A percentile compares a stretch with the other conserved stretches of the same genome.
Conservation (phyloP, 176 grass and related monocot genomes). For the Avena atlantica region DNA sequence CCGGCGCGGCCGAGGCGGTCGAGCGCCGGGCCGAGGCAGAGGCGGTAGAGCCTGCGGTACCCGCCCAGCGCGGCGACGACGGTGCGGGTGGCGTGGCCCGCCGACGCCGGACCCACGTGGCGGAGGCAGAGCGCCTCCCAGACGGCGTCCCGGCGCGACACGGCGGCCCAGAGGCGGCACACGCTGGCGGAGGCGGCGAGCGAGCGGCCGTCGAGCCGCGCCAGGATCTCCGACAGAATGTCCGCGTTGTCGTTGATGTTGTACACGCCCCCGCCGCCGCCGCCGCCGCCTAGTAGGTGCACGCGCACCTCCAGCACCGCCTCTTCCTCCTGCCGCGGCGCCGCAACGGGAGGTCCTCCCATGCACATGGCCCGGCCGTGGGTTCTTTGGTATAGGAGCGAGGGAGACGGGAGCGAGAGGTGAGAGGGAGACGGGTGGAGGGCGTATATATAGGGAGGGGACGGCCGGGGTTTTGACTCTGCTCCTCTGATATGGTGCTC, state of each 20-base stretch:
- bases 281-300: constrained; percentile 40
- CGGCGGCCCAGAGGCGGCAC: constrained; percentile 76
- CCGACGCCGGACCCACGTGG: constrained; percentile 46
- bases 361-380: constrained; percentile 1
- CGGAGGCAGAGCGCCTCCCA: constrained; percentile 92
- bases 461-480: constrained; percentile 48
- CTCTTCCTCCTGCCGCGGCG: not conserved
- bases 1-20: constrained; percentile 55
- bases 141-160: constrained; percentile 66
- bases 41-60: constrained; percentile 86
- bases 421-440: constrained; percentile 21
- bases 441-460: constrained; percentile 56
- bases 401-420: constrained; percentile 4
- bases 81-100: constrained; percentile 45
- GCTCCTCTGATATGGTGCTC: not conserved
- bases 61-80: constrained; percentile 94
- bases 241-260: constrained; percentile 94
- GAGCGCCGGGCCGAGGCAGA: constrained; percentile 91
- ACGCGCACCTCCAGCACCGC: constrained; percentile 44
- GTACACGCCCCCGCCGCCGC: constrained; percentile 31
- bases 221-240: constrained; percentile 81
- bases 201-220: constrained; percentile 78
- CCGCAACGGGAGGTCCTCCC: constrained; percentile 34
- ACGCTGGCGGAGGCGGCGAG: constrained; percentile 67
- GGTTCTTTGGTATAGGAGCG: not conserved